Evolutionary conservation across 1,139 yeast genomes (phyloP).

Genomic region (Blastobotrys arbuscula): DNA sequence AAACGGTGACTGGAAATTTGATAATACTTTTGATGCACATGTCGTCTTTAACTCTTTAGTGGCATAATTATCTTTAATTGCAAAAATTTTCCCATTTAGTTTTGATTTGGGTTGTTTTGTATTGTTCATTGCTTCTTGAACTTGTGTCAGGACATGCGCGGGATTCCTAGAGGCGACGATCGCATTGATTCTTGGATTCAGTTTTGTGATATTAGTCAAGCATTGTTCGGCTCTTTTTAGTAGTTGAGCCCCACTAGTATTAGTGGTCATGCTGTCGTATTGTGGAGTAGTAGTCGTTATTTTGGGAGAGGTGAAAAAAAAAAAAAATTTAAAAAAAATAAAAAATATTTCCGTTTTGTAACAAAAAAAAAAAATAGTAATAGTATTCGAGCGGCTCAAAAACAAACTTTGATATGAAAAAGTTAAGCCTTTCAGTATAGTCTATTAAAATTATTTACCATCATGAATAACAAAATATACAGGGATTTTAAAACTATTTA

Average conservation of each 20-base stretch:
- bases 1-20: slow-evolving; percentile 64
- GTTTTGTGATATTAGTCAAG: slow-evolving; percentile 26
- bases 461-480: no score
- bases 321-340: no score
- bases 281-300: not conserved
- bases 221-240: slow-evolving; percentile 22
- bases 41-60: slow-evolving; percentile 64
- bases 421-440: no score
- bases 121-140: not conserved
- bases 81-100: slow-evolving; percentile 35
- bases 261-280: not conserved
- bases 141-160: not conserved
- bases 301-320: not conserved
- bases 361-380: no score
- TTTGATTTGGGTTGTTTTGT: not conserved
- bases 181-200: slow-evolving; percentile 33
- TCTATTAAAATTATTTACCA: no score
- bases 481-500: no score
- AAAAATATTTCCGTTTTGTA: no score
- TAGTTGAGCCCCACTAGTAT: slow-evolving; percentile 2
- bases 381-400: no score
- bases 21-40: slow-evolving; percentile 57
- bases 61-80: slow-evolving; percentile 74
- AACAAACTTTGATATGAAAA: no score
- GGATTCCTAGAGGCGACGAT: slow-evolving; percentile 15